These are phyloP conservation scores for Metschnikowia corniflorae DNA, from an alignment of 805 yeast species.

Conservation along the genomic window DNA sequence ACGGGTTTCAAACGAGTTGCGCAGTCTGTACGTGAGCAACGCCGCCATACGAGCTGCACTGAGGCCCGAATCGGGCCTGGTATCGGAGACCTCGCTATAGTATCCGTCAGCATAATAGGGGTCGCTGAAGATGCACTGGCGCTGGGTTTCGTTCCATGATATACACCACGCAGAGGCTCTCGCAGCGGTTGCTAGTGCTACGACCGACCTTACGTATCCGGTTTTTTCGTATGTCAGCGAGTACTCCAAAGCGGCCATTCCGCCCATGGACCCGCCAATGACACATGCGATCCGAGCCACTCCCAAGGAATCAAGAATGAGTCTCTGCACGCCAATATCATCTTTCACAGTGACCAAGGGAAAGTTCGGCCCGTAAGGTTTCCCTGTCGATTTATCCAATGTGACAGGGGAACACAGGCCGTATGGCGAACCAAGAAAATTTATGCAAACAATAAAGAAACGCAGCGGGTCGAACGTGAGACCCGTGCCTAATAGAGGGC, in stretches of 20 bases:
- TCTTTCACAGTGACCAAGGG: slow-evolving; percentile 93
- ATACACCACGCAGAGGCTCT: slow-evolving; percentile 98
- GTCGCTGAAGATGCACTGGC: slow-evolving; percentile 93
- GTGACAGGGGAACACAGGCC: slow-evolving; percentile 93
- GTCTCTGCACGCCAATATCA: slow-evolving; percentile 75
- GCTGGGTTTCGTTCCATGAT: slow-evolving; percentile 97
- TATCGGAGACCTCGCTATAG: slow-evolving; percentile 52
- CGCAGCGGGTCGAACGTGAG: slow-evolving; percentile 88
- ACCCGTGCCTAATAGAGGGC: slow-evolving; percentile 82
- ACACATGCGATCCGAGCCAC: slow-evolving; percentile 79
- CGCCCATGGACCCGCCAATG: slow-evolving; percentile 99
- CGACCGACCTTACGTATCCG: slow-evolving; percentile 63
- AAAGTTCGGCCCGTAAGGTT: slow-evolving; percentile 88
- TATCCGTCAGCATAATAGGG: slow-evolving; percentile 92
- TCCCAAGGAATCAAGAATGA: slow-evolving; percentile 74
- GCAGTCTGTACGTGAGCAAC: slow-evolving; percentile 81
- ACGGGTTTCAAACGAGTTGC: slow-evolving; percentile 86
- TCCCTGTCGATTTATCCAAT: slow-evolving; percentile 69
- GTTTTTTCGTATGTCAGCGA: slow-evolving; percentile 57
- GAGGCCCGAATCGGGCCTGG: slow-evolving; percentile 77
- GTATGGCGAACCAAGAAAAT: slow-evolving; percentile 94
- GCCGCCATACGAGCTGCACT: slow-evolving; percentile 99
- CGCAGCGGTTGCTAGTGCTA: slow-evolving; percentile 91
- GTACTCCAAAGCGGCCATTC: slow-evolving; percentile 92
- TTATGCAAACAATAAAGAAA: slow-evolving; percentile 82